Conservation (phyloP, 306 rosid genomes). For the Casuarina cunninghamiana region DNA sequence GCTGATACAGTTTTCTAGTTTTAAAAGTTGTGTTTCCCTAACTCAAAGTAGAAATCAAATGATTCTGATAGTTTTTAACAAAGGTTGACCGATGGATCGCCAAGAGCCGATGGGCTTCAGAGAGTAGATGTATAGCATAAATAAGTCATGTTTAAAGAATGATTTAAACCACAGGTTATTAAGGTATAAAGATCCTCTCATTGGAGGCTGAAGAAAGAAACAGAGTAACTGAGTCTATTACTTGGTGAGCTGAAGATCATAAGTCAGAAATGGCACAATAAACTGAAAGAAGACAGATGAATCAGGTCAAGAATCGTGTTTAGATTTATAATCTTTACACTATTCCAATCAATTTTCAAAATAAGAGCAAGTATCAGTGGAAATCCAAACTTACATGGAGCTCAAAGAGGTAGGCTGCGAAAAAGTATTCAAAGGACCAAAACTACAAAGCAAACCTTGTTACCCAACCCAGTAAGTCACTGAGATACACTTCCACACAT, state of each 20-base stretch:
- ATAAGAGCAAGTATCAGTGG: background rate
- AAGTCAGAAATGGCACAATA: background rate
- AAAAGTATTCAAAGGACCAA: background rate
- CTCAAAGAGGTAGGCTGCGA: background rate
- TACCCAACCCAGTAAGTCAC: background rate
- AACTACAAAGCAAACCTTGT: background rate
- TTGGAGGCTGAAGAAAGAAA: background rate
- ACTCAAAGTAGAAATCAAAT: background rate
- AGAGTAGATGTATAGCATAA: no score
- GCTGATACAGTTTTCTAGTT: no score
- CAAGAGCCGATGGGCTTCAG: background rate
- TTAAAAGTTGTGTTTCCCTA: background rate
- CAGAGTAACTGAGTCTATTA: background rate
- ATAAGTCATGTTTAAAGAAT: no score
- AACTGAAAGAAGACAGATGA: slow-evolving; percentile 2
- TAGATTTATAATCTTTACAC: no score
- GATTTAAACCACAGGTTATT: background rate
- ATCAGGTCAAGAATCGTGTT: background rate
- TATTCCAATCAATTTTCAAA: background rate
- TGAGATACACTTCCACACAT: background rate
- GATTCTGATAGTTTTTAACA: background rate
- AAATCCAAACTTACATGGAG: background rate
- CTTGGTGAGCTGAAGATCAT: background rate
- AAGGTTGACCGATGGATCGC: background rate
- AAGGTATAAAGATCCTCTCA: background rate